These are phyloP conservation scores for Rosa persica DNA, from an alignment of 306 rosid genomes.

Conservation along the genomic window DNA sequence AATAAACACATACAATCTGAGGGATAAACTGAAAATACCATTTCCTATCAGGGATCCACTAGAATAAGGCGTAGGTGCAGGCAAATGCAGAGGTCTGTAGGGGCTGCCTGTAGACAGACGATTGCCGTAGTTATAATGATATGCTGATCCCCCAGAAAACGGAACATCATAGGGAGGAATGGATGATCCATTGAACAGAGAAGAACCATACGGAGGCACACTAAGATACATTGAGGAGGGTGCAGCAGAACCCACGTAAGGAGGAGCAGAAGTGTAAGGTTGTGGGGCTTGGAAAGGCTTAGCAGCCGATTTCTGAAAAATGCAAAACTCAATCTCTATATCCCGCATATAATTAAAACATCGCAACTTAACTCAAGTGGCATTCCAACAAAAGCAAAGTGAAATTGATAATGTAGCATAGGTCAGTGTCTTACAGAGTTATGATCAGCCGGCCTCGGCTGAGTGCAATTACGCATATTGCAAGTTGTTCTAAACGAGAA, in stretches of 20 bases:
- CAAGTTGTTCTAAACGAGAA: constrained; percentile 97
- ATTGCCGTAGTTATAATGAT: constrained; percentile 82
- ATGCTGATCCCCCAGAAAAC: constrained; percentile 88
- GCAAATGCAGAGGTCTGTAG: constrained; percentile 77
- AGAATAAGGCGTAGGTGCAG: constrained; percentile 89
- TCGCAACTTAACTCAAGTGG: neutral
- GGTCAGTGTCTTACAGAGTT: constrained; percentile 52
- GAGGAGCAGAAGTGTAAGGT: constrained; percentile 69
- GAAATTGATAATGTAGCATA: neutral
- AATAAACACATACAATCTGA: neutral
- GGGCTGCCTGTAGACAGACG: constrained; percentile 88
- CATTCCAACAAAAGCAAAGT: neutral
- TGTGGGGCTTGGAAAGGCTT: constrained; percentile 82
- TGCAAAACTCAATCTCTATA: neutral
- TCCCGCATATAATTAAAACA: neutral
- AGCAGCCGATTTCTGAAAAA: constrained; percentile 71
- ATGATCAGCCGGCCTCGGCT: constrained; percentile 97
- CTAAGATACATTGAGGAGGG: constrained; percentile 92
- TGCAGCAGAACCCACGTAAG: constrained; percentile 75
- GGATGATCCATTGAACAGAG: constrained; percentile 84
- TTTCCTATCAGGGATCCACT: constrained; percentile 86
- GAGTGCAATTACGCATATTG: constrained; percentile 99
- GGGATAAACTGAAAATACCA: constrained; percentile 40
- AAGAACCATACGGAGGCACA: constrained; percentile 93
- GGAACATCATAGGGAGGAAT: constrained; percentile 93